Evolutionary conservation across 495 filamentous ascomycete genomes (phyloP).

Genomic region (Penicillium steckii): DNA sequence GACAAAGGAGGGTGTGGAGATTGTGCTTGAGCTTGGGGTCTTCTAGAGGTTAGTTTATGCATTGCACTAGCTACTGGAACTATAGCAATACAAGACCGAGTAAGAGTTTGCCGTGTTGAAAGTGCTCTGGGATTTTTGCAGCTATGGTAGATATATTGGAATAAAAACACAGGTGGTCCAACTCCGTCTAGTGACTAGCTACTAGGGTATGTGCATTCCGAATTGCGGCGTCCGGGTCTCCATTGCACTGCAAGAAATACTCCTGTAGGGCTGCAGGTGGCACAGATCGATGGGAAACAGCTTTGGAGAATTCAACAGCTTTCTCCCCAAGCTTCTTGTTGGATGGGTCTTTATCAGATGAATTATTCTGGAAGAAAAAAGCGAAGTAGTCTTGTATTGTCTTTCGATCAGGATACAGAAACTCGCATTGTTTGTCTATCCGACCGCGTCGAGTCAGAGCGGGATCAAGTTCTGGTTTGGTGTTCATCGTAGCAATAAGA

Average conservation of each 20-base stretch:
- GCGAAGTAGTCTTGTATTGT: neutral
- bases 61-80: no score
- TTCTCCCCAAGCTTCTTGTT: neutral
- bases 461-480: neutral
- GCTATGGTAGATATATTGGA: no score
- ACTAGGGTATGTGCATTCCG: neutral
- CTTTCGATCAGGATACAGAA: neutral
- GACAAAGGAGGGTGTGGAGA: no score
- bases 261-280: neutral
- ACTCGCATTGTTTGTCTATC: slow-evolving; percentile 3
- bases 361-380: neutral
- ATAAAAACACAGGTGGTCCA: neutral
- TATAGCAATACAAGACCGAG: no score
- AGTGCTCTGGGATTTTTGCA: no score
- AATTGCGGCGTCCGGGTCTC: neutral
- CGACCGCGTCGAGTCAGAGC: slow-evolving; percentile 5
- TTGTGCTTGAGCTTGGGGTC: no score
- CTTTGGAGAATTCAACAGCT: neutral
- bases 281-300: neutral
- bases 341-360: neutral
- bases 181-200: neutral
- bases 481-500: slow-evolving; percentile 3
- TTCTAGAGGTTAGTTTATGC: no score
- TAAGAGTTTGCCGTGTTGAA: no score
- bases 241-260: neutral